Percentiles rank a stretch among this genome's conserved stretches.
phyloP scores from a whole-genome alignment of 2,329 filamentous ascomycete genomes.

The Sporothrix euskadiensis region DNA sequence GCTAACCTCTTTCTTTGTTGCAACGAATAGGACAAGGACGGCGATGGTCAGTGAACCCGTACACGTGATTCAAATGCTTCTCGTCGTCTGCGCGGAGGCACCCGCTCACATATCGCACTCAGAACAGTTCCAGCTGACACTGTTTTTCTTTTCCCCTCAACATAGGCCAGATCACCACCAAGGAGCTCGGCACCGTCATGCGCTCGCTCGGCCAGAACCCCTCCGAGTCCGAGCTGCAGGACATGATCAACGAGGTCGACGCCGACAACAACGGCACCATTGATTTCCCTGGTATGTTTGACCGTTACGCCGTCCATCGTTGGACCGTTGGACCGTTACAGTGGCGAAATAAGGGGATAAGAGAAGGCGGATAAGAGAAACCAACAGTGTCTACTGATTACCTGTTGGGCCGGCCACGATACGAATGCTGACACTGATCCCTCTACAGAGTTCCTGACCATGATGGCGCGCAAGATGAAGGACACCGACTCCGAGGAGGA shows the following conservation, averaged over 20 bases:
- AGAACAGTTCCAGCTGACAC: slow-evolving; percentile 21
- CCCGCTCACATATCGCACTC: not conserved
- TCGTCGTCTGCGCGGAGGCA: not conserved
- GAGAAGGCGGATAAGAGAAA: not conserved
- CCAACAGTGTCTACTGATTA: not conserved
- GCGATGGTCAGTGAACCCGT: slow-evolving; percentile 35
- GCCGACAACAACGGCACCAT: slow-evolving; percentile 92
- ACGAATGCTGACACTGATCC: slow-evolving; percentile 7
- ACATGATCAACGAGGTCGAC: slow-evolving; percentile 94
- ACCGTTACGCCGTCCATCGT: not conserved
- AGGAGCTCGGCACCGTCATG: slow-evolving; percentile 89
- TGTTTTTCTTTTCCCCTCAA: not conserved
- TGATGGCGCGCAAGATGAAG: slow-evolving; percentile 96
- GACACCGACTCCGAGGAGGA: slow-evolving; percentile 90
- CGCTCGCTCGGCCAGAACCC: slow-evolving; percentile 87
- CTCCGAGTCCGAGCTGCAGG: slow-evolving; percentile 84
- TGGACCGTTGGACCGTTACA: not conserved
- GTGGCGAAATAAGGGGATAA: not conserved
- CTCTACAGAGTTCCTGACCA: slow-evolving; percentile 75
- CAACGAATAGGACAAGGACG: slow-evolving; percentile 35
- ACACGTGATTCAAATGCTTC: not conserved
- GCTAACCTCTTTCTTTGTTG: slow-evolving; percentile 20
- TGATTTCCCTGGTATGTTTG: slow-evolving; percentile 75
- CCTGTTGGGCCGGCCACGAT: not conserved
- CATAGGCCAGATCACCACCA: slow-evolving; percentile 84